These are phyloP conservation scores for Podospora fimiseda DNA, from an alignment of 495 filamentous ascomycete species.

Conservation along the genomic window DNA sequence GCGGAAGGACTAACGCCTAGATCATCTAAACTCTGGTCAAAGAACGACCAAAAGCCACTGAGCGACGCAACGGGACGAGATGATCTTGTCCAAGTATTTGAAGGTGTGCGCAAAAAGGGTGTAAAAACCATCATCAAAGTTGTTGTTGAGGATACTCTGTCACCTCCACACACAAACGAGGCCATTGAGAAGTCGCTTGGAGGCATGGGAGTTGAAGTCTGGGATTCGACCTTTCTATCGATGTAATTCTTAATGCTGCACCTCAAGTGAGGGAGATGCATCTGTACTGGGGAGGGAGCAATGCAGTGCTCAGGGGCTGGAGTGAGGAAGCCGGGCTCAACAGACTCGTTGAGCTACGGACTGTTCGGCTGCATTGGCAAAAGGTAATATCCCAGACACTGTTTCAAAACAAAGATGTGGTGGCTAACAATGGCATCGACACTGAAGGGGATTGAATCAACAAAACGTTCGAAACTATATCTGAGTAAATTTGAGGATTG, in stretches of 20 bases:
- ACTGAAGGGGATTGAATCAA: constrained; percentile 16
- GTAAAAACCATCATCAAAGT: constrained; percentile 28
- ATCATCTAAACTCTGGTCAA: constrained; percentile 13
- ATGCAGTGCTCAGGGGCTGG: constrained; percentile 24
- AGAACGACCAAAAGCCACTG: constrained; percentile 5
- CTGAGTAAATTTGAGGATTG: constrained; percentile 15
- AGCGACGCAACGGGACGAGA: neutral
- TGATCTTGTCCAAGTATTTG: constrained; percentile 24
- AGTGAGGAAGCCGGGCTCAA: constrained; percentile 2
- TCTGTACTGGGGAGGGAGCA: constrained; percentile 28
- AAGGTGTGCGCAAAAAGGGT: constrained; percentile 14
- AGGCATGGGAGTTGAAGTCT: constrained; percentile 25
- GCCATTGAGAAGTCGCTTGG: constrained; percentile 28
- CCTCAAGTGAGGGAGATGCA: constrained; percentile 22
- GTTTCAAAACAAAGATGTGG: no score
- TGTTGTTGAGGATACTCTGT: constrained; percentile 26
- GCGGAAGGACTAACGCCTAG: neutral
- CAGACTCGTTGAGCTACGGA: constrained; percentile 1
- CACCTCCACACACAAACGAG: constrained; percentile 29
- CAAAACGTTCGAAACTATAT: constrained; percentile 15
- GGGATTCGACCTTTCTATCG: constrained; percentile 36
- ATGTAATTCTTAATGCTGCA: constrained; percentile 26
- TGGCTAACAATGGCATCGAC: neutral
- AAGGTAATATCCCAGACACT: no score
- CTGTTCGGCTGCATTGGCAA: neutral